A percentile compares a stretch with the other conserved stretches of the same genome.
phyloP scores from a whole-genome alignment of 2,329 filamentous ascomycete species.

The Phoma sp. region DNA sequence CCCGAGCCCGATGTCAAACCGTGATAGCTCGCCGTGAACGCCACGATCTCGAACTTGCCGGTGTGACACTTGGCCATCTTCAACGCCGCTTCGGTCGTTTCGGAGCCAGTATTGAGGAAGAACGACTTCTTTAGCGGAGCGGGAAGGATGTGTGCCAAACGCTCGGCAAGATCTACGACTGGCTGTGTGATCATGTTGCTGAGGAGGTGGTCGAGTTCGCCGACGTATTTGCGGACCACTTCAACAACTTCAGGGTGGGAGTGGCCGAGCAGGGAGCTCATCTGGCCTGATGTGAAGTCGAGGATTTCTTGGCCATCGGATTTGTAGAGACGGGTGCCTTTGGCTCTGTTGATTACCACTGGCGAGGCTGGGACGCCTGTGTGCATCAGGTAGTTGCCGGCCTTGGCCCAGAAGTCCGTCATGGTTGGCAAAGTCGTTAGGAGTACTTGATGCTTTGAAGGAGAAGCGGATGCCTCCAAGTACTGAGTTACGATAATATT shows the following conservation, averaged over 20 bases:
- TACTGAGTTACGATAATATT: too few relatives aligned
- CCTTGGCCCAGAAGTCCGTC: slow-evolving; percentile 6
- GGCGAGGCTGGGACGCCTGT: slow-evolving; percentile 8
- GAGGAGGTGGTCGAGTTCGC: slow-evolving; percentile 64
- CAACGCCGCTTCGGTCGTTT: slow-evolving; percentile 61
- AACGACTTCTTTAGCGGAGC: slow-evolving; percentile 60
- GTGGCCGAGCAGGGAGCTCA: slow-evolving; percentile 61
- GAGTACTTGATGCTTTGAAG: too few relatives aligned
- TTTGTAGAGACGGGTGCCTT: slow-evolving; percentile 1
- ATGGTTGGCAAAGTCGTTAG: too few relatives aligned
- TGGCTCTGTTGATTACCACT: slow-evolving; percentile 4
- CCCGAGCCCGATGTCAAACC: slow-evolving; percentile 59
- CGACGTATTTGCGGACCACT: slow-evolving; percentile 57
- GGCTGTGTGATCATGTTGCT: slow-evolving; percentile 64
- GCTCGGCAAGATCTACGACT: slow-evolving; percentile 61
- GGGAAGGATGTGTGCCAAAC: slow-evolving; percentile 58
- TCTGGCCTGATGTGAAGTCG: slow-evolving; percentile 42
- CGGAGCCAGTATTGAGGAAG: slow-evolving; percentile 63
- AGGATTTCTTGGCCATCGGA: slow-evolving; percentile 5
- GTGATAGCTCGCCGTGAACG: slow-evolving; percentile 62
- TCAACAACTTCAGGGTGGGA: slow-evolving; percentile 64
- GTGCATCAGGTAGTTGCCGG: slow-evolving; percentile 10
- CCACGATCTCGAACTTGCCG: slow-evolving; percentile 66
- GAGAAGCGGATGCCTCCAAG: too few relatives aligned
- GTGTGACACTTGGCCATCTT: slow-evolving; percentile 66